Percentiles rank a stretch among this genome's conserved stretches.
These are phyloP conservation scores for Phytophthora podocarpi DNA, from an alignment of 352 stramenopile genomes.

Conservation along the genomic window DNA sequence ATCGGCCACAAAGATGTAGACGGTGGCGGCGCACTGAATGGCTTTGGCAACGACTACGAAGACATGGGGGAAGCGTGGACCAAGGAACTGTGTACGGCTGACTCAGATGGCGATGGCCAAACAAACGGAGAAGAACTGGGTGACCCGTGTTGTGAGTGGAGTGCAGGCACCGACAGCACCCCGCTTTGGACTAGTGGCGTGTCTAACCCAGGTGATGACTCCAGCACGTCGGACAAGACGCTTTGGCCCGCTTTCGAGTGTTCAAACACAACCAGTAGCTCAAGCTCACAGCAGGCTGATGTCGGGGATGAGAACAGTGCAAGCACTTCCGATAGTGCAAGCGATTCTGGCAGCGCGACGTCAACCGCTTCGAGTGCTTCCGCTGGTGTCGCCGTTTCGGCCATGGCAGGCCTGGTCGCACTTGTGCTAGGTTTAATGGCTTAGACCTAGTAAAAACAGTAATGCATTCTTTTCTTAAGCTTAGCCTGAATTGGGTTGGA, in stretches of 20 bases:
- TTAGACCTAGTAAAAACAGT: too few relatives aligned
- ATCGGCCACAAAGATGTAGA: slow-evolving; percentile 29
- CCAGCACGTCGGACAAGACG: slow-evolving; percentile 19
- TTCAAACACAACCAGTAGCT: neutral
- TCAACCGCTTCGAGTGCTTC: neutral
- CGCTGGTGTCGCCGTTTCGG: neutral
- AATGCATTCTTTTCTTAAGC: too few relatives aligned
- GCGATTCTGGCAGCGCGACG: neutral
- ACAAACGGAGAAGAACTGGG: slow-evolving; percentile 37
- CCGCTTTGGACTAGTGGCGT: slow-evolving; percentile 26
- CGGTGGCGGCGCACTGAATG: slow-evolving; percentile 19
- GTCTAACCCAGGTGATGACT: slow-evolving; percentile 28
- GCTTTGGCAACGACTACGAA: slow-evolving; percentile 34
- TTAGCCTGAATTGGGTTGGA: too few relatives aligned
- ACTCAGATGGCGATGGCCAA: slow-evolving; percentile 37
- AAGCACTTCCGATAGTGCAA: neutral
- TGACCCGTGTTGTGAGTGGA: slow-evolving; percentile 27
- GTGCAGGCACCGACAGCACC: neutral
- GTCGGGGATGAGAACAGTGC: neutral
- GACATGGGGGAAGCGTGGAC: slow-evolving; percentile 28
- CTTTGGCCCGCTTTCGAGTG: slow-evolving; percentile 21
- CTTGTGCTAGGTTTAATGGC: neutral
- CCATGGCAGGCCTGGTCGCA: neutral
- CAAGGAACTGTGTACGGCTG: slow-evolving; percentile 21
- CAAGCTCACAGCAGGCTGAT: slow-evolving; percentile 6